Evolutionary conservation across 169 alveolate genomes (phyloP).

Genomic region (Plasmodium ovale): DNA sequence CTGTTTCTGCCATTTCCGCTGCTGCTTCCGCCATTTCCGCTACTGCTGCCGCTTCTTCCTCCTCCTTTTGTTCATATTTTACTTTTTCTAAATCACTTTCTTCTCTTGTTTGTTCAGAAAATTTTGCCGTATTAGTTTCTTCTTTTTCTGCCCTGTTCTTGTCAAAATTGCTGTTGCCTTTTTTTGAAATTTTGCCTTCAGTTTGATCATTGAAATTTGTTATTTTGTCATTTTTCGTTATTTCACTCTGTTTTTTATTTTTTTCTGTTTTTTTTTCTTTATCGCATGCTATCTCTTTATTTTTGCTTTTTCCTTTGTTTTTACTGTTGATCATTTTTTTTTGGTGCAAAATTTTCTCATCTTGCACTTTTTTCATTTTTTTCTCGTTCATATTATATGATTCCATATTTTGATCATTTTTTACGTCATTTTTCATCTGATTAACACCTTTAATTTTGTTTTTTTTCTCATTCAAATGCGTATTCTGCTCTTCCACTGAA

Average conservation of each 20-base stretch:
- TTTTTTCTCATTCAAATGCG: constrained; percentile 23
- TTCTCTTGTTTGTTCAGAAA: constrained; percentile 6
- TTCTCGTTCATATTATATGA: not conserved
- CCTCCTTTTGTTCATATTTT: not conserved
- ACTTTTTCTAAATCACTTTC: not conserved
- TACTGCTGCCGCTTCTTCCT: not conserved
- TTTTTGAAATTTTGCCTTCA: constrained; percentile 5
- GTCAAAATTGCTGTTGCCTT: not conserved
- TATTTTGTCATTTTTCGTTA: constrained; percentile 2
- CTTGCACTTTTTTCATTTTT: not conserved
- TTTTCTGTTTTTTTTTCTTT: not conserved
- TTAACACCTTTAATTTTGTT: constrained; percentile 18
- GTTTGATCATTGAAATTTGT: constrained; percentile 1
- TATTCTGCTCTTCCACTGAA: not conserved
- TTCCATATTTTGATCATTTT: not conserved
- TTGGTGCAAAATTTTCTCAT: not conserved
- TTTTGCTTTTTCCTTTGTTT: not conserved
- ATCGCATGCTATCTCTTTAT: not conserved
- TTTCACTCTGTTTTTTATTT: constrained; percentile 23
- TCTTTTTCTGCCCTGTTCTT: constrained; percentile 6
- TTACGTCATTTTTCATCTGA: constrained; percentile 6
- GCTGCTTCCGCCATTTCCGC: not conserved
- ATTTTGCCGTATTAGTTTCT: not conserved
- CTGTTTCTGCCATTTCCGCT: not conserved
- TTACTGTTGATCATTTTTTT: not conserved